phyloP scores from a whole-genome alignment of 331 rosid genomes.

The Pyrus hybrid region DNA sequence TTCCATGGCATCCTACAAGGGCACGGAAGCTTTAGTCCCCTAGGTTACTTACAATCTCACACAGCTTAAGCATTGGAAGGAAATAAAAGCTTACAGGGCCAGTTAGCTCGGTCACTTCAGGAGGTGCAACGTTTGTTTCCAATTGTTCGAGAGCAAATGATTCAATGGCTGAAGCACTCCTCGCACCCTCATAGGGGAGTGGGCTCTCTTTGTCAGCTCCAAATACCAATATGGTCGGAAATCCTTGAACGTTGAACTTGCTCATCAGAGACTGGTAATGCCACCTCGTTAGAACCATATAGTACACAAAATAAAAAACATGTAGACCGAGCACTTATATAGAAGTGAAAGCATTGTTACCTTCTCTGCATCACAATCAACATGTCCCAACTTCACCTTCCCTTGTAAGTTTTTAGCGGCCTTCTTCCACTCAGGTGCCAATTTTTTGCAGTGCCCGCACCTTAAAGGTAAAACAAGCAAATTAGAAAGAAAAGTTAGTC shows the following conservation, averaged over 20 bases:
- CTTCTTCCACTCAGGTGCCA: constrained; percentile 97
- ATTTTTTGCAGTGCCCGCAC: constrained; percentile 97
- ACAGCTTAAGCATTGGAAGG: not conserved
- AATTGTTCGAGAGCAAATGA: constrained; percentile 79
- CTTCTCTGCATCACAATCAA: constrained; percentile 95
- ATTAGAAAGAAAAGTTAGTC: not conserved
- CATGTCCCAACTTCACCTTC: constrained; percentile 91
- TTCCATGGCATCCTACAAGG: constrained; percentile 67
- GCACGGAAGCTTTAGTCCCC: not conserved
- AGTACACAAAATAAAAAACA: not conserved
- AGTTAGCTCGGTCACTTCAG: constrained; percentile 87
- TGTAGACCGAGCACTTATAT: not conserved
- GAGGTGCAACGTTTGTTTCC: constrained; percentile 80
- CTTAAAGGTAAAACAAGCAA: constrained; percentile 25
- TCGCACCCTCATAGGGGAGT: constrained; percentile 82
- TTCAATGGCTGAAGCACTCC: constrained; percentile 80
- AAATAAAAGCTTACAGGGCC: constrained; percentile 48
- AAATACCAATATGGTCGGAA: constrained; percentile 89
- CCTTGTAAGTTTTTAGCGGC: constrained; percentile 79
- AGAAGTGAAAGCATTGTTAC: constrained; percentile 20
- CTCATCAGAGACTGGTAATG: constrained; percentile 84
- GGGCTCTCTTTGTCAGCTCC: constrained; percentile 96
- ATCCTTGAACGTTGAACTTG: constrained; percentile 95
- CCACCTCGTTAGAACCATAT: constrained; percentile 27
- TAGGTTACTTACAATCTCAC: not conserved